A percentile compares a stretch with the other conserved stretches of the same genome.
phyloP scores from a whole-genome alignment of 2,329 filamentous ascomycete species.

The Pseudocercospora macadamiae region DNA sequence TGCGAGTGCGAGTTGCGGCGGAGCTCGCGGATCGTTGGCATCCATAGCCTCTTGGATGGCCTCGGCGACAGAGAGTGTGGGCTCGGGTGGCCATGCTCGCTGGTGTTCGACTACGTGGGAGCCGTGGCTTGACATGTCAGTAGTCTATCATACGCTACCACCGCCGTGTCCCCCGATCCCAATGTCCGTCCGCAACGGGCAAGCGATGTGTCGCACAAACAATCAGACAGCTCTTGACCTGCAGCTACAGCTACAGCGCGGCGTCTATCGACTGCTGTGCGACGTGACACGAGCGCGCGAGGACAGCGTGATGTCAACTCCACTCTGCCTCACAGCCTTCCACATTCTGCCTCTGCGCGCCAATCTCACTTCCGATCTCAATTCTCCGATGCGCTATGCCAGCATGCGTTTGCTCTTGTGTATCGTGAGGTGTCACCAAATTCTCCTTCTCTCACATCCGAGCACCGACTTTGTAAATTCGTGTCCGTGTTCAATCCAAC shows the following conservation, averaged over 20 bases:
- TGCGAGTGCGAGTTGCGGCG: constrained; percentile 1
- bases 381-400: neutral
- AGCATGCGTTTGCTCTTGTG: neutral
- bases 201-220: neutral
- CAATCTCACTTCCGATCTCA: no score
- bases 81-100: constrained; percentile 26
- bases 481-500: no score
- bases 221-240: no score
- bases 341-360: constrained; percentile 14
- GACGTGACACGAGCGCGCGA: constrained; percentile 9
- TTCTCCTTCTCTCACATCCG: no score
- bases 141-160: no score
- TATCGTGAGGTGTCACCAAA: neutral
- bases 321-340: constrained; percentile 7
- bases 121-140: neutral
- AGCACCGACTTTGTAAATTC: no score
- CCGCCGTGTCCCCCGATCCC: no score
- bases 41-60: constrained; percentile 34
- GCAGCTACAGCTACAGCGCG: neutral
- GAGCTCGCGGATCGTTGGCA: constrained; percentile 21
- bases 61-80: constrained; percentile 29
- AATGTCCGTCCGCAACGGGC: neutral
- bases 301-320: constrained; percentile 17
- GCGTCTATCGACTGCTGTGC: constrained; percentile 16
- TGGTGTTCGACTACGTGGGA: constrained; percentile 22